Evolutionary conservation across 148 eudicot species (phyloP), one percentile per base, ranked within the genome.

Genomic region (Nepenthes mirabilis): DNA sequence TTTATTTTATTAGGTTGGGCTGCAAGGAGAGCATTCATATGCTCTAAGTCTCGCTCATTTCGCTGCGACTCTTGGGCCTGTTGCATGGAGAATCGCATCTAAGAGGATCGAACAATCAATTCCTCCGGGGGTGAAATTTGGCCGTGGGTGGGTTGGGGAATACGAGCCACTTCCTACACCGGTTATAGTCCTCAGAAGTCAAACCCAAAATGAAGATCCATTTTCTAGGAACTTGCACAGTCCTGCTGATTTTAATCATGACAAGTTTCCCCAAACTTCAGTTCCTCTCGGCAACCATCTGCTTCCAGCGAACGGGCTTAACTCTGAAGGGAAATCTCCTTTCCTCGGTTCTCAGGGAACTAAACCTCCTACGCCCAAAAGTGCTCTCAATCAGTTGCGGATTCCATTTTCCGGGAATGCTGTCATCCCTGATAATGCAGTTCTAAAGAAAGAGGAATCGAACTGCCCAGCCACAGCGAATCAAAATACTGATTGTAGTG

Each of bases 91-190:
- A 66, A 61, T 81, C 47, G 95, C 97, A 23, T 84, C 97, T 32
- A 73, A 72, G 69, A 84, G 80, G 65, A 85, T 91, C 58, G 85
- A 83, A 56, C 81, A 78, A 67, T 80, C 78, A 52, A 71, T 91
- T 43, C 90, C 95, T 61, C 66, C 76, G 6, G 95, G 75, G 53
- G 66, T 63, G 57, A 82, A 91, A 68, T 87, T 72, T 72, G 97
- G 95, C 12, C 91, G 78, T 11, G 95, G 97, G n/a, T 91, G 97
- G 97, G 83, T 91, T 34, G 97, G 87, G 60, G 97, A 91, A 69
- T 84, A 76, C 52, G 97, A 90, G 65, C 88, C 97, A 56, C 86
- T 82, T 64, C 86, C 97, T 45, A 78, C 82, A 34, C 74, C 91
- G 2, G 67, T 82, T 6, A 58, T 78, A 14, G 63, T 72, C 50